Evolutionary conservation across 2,329 filamentous ascomycete species (phyloP), one percentile per base, ranked within the genome.

Genomic region (Talaromyces sp.): DNA sequence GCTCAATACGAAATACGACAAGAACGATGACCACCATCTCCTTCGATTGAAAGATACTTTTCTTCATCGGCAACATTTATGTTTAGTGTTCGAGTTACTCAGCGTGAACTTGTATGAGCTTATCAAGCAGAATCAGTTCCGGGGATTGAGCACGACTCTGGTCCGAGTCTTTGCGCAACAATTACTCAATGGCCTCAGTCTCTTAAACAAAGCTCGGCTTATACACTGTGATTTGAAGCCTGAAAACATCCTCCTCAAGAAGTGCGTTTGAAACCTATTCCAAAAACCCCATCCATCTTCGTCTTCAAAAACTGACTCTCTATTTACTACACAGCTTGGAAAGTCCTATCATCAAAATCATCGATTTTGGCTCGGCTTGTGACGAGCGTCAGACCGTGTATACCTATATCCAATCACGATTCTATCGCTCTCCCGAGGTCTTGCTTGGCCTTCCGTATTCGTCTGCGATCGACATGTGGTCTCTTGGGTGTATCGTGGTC

Each of bases 391-490:
- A 99, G 75, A 99, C 95, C 0, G 95, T 99, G 30, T 99, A 99
- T 76, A 99, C 95, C 6, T 99, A 99, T 75, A 99, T 99, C 64
- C 95, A 99, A 75, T 99, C 95, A 10, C 85, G 95, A 69, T 99
- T 99, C 78, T 99, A 99, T 78, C 88, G 95, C 65, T 99, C 95
- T 0, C 95, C 95, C 1, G 95, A 99, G 75, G 95, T 99, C 13
- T 78, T 99, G 42, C 81, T 99, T n/a, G 95, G 95, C 4, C 80
- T 99, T 55, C 95, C 95, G 63, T 99, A 99, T 75, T 98, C 95
- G 15, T 97, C 95, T 4, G 95, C 95, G 51, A 99, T 99, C 71
- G 95, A 99, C 72, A 99, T 99, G 93, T 99, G 95, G 95, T 99
- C 95, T 4, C 81, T 99, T 52, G 95, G 95, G 59, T 99, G 95